Conservation (phyloP, 257 asterid genomes). For the Misopates orontium region DNA sequence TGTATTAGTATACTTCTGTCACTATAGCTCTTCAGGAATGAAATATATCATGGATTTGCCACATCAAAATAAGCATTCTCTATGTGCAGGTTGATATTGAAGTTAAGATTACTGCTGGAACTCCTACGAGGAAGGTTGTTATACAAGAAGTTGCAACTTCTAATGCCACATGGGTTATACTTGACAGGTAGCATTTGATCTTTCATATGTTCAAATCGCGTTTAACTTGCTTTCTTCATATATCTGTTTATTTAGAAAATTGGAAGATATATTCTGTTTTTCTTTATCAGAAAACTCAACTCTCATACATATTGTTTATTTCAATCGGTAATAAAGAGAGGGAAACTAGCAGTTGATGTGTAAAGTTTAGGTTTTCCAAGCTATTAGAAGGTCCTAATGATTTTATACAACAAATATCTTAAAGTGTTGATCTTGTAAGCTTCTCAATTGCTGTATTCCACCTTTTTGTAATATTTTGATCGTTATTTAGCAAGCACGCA, state of each 20-base stretch:
- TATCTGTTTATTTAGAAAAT: neutral
- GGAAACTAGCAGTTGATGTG: neutral
- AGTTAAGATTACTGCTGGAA: slow-evolving; percentile 70
- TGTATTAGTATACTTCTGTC: neutral
- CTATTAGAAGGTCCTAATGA: neutral
- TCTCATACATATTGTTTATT: neutral
- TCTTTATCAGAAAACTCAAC: neutral
- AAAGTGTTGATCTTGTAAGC: no score
- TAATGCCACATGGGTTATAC: slow-evolving; percentile 61
- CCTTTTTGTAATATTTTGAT: no score
- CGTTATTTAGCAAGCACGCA: no score
- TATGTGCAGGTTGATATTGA: slow-evolving; percentile 62
- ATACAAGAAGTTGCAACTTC: slow-evolving; percentile 52
- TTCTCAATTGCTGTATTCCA: no score
- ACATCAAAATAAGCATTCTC: slow-evolving; percentile 8
- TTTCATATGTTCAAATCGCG: slow-evolving; percentile 13
- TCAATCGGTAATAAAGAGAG: no score
- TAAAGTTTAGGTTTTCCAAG: neutral
- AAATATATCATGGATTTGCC: neutral
- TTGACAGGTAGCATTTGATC: slow-evolving; percentile 45
- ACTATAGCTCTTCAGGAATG: neutral
- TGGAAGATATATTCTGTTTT: slow-evolving; percentile 1
- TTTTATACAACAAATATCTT: no score
- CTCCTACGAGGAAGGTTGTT: slow-evolving; percentile 52
- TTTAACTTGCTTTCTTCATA: neutral